Percentiles rank a stretch among this genome's conserved stretches.
Conservation (phyloP, 2,329 filamentous ascomycete species). For the Verticillium zaregamsianum region DNA sequence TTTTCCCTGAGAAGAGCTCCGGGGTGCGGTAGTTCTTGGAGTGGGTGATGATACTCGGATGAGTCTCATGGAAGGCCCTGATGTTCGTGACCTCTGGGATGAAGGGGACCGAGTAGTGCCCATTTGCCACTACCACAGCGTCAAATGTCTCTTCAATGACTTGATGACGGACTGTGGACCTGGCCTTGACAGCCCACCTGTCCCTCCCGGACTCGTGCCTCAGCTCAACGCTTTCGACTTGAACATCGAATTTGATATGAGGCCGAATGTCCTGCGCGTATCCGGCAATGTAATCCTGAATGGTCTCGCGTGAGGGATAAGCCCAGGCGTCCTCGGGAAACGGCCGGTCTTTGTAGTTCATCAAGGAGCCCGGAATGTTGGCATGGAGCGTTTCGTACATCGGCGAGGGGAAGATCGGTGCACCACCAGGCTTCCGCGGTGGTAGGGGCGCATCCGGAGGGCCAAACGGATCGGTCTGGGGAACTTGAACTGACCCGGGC, state of each 20-base stretch:
- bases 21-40: slow-evolving; percentile 76
- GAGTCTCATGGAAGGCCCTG: slow-evolving; percentile 49
- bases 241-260: slow-evolving; percentile 65
- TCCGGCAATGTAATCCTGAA: slow-evolving; percentile 68
- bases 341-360: slow-evolving; percentile 70
- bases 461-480: slow-evolving; percentile 63
- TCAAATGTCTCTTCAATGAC: slow-evolving; percentile 54
- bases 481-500: slow-evolving; percentile 49
- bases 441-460: slow-evolving; percentile 61
- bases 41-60: slow-evolving; percentile 62
- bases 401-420: slow-evolving; percentile 71
- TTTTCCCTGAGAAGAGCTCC: slow-evolving; percentile 59
- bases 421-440: slow-evolving; percentile 21
- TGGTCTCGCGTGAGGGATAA: slow-evolving; percentile 68
- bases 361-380: slow-evolving; percentile 78
- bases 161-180: slow-evolving; percentile 40
- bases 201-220: slow-evolving; percentile 26
- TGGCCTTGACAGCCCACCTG: slow-evolving; percentile 59
- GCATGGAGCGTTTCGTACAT: slow-evolving; percentile 81
- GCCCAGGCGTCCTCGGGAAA: slow-evolving; percentile 64
- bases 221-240: slow-evolving; percentile 57
- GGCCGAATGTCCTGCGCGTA: slow-evolving; percentile 67
- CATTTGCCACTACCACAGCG: slow-evolving; percentile 70
- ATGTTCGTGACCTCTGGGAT: slow-evolving; percentile 62
- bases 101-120: slow-evolving; percentile 68